A percentile compares a stretch with the other conserved stretches of the same genome.
Conservation (phyloP, 192 early-diverging fungal species). For the Phycomyces nitens region DNA sequence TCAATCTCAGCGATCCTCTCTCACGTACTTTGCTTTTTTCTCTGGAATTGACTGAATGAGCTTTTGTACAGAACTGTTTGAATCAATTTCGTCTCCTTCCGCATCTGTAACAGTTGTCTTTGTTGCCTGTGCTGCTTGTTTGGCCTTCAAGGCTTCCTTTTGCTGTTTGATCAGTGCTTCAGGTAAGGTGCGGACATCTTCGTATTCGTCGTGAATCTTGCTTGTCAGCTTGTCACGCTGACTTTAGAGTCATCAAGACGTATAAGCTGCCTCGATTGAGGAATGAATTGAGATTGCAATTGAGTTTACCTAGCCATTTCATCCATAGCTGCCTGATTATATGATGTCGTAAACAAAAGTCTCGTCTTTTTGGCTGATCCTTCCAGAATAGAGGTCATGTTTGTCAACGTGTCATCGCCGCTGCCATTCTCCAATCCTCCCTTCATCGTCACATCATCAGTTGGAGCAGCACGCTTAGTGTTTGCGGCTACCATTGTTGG, state of each 20-base stretch:
- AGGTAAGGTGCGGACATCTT: slow-evolving; percentile 58
- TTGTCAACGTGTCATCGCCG: slow-evolving; percentile 10
- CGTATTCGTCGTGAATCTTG: slow-evolving; percentile 77
- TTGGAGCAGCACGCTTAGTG: slow-evolving; percentile 14
- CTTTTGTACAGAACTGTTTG: slow-evolving; percentile 41
- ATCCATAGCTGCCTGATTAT: slow-evolving; percentile 39
- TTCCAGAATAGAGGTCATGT: slow-evolving; percentile 15
- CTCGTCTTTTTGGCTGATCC: slow-evolving; percentile 32
- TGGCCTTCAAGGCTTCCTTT: slow-evolving; percentile 42
- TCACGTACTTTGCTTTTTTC: slow-evolving; percentile 19
- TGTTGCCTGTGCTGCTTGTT: slow-evolving; percentile 26
- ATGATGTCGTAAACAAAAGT: slow-evolving; percentile 29
- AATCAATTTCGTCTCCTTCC: slow-evolving; percentile 20
- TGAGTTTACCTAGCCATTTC: slow-evolving; percentile 32
- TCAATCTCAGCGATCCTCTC: no score
- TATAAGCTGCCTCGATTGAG: background rate
- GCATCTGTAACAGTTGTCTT: slow-evolving; percentile 28
- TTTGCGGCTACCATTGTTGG: slow-evolving; percentile 25
- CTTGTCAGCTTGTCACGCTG: slow-evolving; percentile 66
- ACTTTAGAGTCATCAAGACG: slow-evolving; percentile 22
- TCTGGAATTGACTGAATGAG: slow-evolving; percentile 43
- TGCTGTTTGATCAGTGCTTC: slow-evolving; percentile 52
- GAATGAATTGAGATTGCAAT: background rate
- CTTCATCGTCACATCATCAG: background rate
- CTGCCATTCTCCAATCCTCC: background rate